These are phyloP conservation scores for Backusella macrospora DNA, from an alignment of 192 early-diverging fungal genomes.

Conservation along the genomic window DNA sequence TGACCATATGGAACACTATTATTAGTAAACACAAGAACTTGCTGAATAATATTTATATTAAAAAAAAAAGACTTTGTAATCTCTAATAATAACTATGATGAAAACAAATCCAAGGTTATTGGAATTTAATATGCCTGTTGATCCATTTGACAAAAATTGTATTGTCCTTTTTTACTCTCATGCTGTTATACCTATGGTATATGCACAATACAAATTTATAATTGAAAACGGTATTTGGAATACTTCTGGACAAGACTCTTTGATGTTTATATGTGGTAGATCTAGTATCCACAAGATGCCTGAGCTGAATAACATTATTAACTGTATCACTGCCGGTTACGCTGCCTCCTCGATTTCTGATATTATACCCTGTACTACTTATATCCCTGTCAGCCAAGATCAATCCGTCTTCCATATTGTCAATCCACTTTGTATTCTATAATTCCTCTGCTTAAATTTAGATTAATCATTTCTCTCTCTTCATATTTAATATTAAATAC, in stretches of 20 bases:
- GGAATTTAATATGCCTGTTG: constrained; percentile 34
- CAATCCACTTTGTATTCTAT: constrained; percentile 24
- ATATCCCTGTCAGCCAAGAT: neutral
- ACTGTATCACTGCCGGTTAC: constrained; percentile 37
- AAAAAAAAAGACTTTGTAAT: constrained; percentile 4
- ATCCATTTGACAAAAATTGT: constrained; percentile 30
- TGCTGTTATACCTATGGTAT: constrained; percentile 31
- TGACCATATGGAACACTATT: neutral
- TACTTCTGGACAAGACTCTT: constrained; percentile 20
- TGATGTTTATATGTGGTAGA: constrained; percentile 26
- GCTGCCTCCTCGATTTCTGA: constrained; percentile 24
- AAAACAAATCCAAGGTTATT: constrained; percentile 20
- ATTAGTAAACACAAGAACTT: neutral
- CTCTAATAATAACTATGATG: neutral
- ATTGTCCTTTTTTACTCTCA: constrained; percentile 27
- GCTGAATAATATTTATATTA: constrained; percentile 21
- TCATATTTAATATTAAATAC: no score
- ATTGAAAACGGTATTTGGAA: constrained; percentile 39
- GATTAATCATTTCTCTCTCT: no score
- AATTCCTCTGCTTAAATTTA: neutral
- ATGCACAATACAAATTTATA: constrained; percentile 38
- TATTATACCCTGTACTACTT: constrained; percentile 18
- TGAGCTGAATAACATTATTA: constrained; percentile 5
- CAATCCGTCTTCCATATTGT: constrained; percentile 32
- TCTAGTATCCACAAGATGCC: constrained; percentile 35